Evolutionary conservation across 768 basidiomycete genomes (phyloP).

Genomic region (Leccinellum rugosiceps): DNA sequence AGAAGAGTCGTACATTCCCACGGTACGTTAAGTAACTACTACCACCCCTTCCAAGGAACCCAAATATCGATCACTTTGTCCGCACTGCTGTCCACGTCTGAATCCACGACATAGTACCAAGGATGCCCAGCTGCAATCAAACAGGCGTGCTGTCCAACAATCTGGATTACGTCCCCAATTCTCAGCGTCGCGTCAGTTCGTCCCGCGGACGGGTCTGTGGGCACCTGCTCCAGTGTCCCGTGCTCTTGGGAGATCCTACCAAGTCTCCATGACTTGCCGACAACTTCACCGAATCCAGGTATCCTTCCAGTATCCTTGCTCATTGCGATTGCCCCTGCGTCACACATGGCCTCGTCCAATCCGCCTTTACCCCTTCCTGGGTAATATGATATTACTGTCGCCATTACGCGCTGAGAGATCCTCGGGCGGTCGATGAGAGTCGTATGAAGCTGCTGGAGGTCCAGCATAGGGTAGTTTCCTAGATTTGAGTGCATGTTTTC

Average conservation of each 20-base stretch:
- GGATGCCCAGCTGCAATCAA: conserved; percentile 74
- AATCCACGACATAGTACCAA: conserved; percentile 84
- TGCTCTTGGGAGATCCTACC: conserved; percentile 77
- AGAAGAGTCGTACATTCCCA: conserved; percentile 19
- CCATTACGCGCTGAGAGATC: conserved; percentile 66
- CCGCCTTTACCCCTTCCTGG: conserved; percentile 60
- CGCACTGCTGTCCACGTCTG: conserved; percentile 43
- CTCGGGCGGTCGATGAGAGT: conserved; percentile 51
- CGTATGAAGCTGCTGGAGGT: conserved; percentile 82
- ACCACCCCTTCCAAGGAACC: conserved; percentile 94
- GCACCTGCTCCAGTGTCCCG: conserved; percentile 55
- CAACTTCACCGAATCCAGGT: conserved; percentile 67
- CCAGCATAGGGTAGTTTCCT: conserved; percentile 82
- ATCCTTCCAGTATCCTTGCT: conserved; percentile 82
- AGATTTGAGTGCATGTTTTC: neutral
- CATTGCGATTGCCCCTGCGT: conserved; percentile 83
- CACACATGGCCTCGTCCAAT: conserved; percentile 74
- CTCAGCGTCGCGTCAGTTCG: conserved; percentile 32
- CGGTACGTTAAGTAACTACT: neutral
- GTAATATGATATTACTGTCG: conserved; percentile 79
- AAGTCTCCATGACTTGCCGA: conserved; percentile 62
- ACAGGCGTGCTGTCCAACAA: conserved; percentile 86
- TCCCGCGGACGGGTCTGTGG: conserved; percentile 9
- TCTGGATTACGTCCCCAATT: conserved; percentile 63
- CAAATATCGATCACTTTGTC: conserved; percentile 71